Evolutionary conservation across 2,329 filamentous ascomycete genomes (phyloP), one percentile per base, ranked within the genome.

Genomic region (Ophioceras dolichostomum): DNA sequence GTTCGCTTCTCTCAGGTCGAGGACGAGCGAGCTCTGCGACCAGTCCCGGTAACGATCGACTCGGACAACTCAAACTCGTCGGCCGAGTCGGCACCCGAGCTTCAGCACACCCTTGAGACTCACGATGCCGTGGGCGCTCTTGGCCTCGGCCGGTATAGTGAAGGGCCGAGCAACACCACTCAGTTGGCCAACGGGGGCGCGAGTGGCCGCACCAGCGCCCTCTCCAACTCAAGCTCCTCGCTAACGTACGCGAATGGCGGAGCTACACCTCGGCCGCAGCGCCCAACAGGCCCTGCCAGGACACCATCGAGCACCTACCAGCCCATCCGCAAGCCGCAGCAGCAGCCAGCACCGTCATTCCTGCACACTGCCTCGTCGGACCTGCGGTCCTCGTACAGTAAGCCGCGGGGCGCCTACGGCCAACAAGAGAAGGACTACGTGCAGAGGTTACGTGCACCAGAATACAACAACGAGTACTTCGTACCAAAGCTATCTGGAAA

Each of bases 351-450:
- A n/a, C 52, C 64, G 35, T 57, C 65, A 26, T 64, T 61, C 41
- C 56, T 60, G 42, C 61, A 60, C 32, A 56, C 62, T 37, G 59
- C 55, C 30, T 26, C 36, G 3, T 56, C 52, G 34, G 55, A 52
- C 38, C 44, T 65, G 46, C 59, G 70, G 45, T 59, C 77, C 50
- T 53, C 68, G 47, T 60, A 73, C 54, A n/a, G n/a, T n/a, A 60
- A 75, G 60, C 61, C 73, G 29, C 61, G 68, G 34, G 30, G 60
- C 57, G 40, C 53, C 61, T 43, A 64, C 58, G 50, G 67, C 54
- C 43, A 65, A 68, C 86, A 96, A 59, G 89, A 96, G 58, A 85
- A 88, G 55, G 89, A 89, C 40, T 98, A 98, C 55, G 81, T 96
- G 24, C 86, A 94, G 58, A 79, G 89, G 48, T 73, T 96, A 52